These are phyloP conservation scores for Alternaria sp. DNA, from an alignment of 2,329 filamentous ascomycete species.

Conservation along the genomic window DNA sequence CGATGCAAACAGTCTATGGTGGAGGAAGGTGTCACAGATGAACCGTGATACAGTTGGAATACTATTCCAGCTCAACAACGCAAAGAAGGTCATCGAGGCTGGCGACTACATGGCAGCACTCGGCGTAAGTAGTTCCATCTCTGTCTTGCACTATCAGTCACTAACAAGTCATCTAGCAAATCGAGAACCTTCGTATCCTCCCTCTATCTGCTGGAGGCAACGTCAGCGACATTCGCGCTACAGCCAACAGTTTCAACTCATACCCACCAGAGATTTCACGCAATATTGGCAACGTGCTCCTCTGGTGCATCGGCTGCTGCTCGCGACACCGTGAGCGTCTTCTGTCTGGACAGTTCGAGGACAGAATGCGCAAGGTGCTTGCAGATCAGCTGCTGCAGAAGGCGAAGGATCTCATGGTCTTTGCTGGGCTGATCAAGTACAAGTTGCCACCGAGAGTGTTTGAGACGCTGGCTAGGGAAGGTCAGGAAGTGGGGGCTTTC, in stretches of 20 bases:
- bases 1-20: conserved; percentile 67
- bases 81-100: conserved; percentile 67
- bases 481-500: conserved; percentile 52
- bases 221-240: conserved; percentile 78
- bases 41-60: conserved; percentile 68
- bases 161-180: conserved; percentile 64
- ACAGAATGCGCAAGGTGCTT: conserved; percentile 62
- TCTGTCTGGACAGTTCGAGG: conserved; percentile 75
- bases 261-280: conserved; percentile 83
- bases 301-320: conserved; percentile 93
- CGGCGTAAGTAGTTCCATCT: conserved; percentile 63
- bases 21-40: conserved; percentile 64
- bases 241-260: conserved; percentile 81
- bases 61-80: conserved; percentile 68
- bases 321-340: conserved; percentile 75
- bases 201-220: conserved; percentile 80
- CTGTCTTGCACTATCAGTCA: background rate
- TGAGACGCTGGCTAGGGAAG: conserved; percentile 85
- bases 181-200: conserved; percentile 78
- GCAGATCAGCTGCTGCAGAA: conserved; percentile 78
- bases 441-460: conserved; percentile 87
- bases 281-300: conserved; percentile 88
- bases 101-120: conserved; percentile 69
- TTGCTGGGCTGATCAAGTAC: conserved; percentile 91
- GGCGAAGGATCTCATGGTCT: conserved; percentile 90